A percentile compares a stretch with the other conserved stretches of the same genome.
Evolutionary conservation across 2,329 filamentous ascomycete genomes (phyloP).

Genomic region (Ascochyta clinopodiicola): DNA sequence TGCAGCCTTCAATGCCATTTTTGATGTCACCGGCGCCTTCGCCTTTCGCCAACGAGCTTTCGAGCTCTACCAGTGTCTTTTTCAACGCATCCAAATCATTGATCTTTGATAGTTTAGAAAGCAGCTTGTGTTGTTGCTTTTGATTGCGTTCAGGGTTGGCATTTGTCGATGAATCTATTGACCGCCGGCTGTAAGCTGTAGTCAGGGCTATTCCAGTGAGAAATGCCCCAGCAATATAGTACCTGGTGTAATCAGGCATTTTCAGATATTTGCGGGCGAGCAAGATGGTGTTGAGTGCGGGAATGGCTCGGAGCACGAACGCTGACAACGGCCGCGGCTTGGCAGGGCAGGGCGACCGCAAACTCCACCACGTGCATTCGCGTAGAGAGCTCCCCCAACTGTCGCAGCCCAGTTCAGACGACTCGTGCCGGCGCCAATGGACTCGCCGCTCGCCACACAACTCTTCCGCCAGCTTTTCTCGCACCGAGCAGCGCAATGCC

Average conservation of each 20-base stretch:
- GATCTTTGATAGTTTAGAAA: slow-evolving; percentile 32
- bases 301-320: slow-evolving; percentile 21
- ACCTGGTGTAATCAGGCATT: slow-evolving; percentile 51
- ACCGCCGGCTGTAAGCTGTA: slow-evolving; percentile 23
- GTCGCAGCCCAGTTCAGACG: slow-evolving; percentile 19
- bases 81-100: slow-evolving; percentile 33
- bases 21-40: slow-evolving; percentile 56
- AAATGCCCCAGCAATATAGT: slow-evolving; percentile 75
- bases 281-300: slow-evolving; percentile 20
- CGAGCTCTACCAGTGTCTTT: slow-evolving; percentile 31
- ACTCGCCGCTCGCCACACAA: slow-evolving; percentile 77
- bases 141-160: slow-evolving; percentile 25
- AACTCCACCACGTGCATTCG: slow-evolving; percentile 35
- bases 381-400: slow-evolving; percentile 21
- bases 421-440: slow-evolving; percentile 64
- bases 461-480: slow-evolving; percentile 87
- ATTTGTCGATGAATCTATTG: slow-evolving; percentile 22
- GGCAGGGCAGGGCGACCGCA: slow-evolving; percentile 31
- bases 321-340: slow-evolving; percentile 32
- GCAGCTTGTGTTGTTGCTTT: slow-evolving; percentile 28
- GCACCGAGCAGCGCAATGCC: slow-evolving; percentile 65
- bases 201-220: slow-evolving; percentile 77
- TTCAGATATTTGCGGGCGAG: background rate
- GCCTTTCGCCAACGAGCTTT: slow-evolving; percentile 19
- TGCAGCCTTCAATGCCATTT: slow-evolving; percentile 86